Conservation (phyloP, 192 early-diverging fungal genomes). For the Phlyctochytrium bullatum region DNA sequence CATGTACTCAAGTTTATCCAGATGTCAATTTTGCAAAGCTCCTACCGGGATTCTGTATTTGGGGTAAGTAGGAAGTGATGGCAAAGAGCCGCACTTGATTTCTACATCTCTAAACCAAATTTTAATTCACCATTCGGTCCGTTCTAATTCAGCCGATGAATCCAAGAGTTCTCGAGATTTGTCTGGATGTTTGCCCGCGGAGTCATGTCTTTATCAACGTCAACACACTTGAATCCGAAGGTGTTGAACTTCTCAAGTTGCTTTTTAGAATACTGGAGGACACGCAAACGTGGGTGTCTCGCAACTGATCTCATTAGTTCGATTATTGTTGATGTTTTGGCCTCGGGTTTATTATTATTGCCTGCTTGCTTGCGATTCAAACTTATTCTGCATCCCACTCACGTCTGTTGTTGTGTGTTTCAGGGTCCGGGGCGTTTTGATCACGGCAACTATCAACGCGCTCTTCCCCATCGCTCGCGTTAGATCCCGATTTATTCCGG, state of each 20-base stretch:
- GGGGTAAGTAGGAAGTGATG: conserved; percentile 18
- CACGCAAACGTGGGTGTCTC: too few species aligned
- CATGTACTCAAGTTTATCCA: conserved; percentile 2
- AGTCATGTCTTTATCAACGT: not conserved
- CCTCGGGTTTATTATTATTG: too few species aligned
- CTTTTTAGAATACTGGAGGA: too few species aligned
- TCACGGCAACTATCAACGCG: conserved; percentile 39
- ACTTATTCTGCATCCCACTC: too few species aligned
- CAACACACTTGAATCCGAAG: not conserved
- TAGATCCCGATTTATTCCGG: conserved; percentile 25
- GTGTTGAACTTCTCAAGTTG: not conserved
- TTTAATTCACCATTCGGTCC: not conserved
- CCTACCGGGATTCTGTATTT: not conserved
- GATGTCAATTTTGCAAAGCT: not conserved
- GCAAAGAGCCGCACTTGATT: conserved; percentile 16
- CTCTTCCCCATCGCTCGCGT: conserved; percentile 28
- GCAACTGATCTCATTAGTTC: too few species aligned
- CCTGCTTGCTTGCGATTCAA: too few species aligned
- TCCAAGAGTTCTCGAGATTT: not conserved
- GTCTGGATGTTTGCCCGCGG: not conserved
- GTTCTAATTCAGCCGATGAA: not conserved
- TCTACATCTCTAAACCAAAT: conserved; percentile 4
- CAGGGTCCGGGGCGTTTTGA: conserved; percentile 28
- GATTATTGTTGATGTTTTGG: too few species aligned
- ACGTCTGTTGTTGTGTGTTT: too few species aligned